Evolutionary conservation across 2,329 filamentous ascomycete genomes (phyloP), one percentile per base, ranked within the genome.

Genomic region (Chaetoscypha palmicola): DNA sequence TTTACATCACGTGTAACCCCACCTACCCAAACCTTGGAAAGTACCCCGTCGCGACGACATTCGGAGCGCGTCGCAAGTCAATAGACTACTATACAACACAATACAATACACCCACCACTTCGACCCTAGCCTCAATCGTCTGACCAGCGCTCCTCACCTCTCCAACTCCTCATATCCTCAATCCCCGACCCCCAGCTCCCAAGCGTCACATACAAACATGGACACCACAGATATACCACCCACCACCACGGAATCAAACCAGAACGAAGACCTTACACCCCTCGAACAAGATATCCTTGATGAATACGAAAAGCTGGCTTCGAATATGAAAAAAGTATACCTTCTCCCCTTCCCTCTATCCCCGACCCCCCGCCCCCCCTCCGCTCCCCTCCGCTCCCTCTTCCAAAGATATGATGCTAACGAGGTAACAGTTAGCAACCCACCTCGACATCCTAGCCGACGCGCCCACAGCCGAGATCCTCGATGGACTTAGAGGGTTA

Each of bases 261-360:
- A 73, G 37, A 45, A 45, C 26, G 60, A 62, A 17, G 78, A 82
- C 57, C 71, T 95, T 49, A 76, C 82, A 1, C 83, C 88, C 3
- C 76, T 94, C 5, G 90, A 98, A 68, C 90, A 95, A 64, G 88
- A 97, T 62, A 84, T 98, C 1, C 72, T 98, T 1, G 89, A 97
- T 50, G 92, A 98, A 66, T 98, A 98, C 61, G 81, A 91, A 55
- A 76, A 83, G 11, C 68, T 98, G 23, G 78, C 91, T 0, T 83
- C 84, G 56, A 98, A 97, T 62, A 83, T 98, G 74, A 94, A 94
- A 60, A 84, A 84, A 68, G 92, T 91, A 66, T 66, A 5, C 30
- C 14, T 9, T 23, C 28, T 19, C 28, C 30, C n/a, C 20, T 3
- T 21, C 30, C 20, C 7, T 10, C 21, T 11, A 21, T 40, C 10